Evolutionary conservation across 2,329 filamentous ascomycete genomes (phyloP), one percentile per base, ranked within the genome.

Genomic region (Rutstroemia sp.): DNA sequence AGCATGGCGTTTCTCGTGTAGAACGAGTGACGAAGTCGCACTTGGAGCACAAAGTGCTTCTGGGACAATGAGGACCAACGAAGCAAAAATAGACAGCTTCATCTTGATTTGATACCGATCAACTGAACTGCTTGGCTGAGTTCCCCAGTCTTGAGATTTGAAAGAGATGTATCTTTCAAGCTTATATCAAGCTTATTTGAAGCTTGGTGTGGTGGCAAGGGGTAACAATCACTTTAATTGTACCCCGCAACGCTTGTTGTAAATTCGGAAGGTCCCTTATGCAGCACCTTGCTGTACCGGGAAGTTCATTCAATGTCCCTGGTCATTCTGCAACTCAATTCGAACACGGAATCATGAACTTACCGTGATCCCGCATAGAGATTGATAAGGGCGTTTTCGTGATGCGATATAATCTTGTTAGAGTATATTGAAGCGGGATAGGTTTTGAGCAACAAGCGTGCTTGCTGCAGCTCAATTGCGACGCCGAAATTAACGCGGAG

Each of bases 1-100:
- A 21, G 30, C 16, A 21, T 58, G 42, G 27, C 63, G 59, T 37
- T 61, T 59, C 30, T 63, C 63, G 30, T 65, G 63, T 5, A 34
- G 25, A 49, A 57, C 50, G 7, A 52, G n/a, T 23, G 49, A 41
- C 21, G 44, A 54, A 44, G 37, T 6, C 25, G 30, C 14, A 34
- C 25, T 50, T 21, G 55, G 50, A 48, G 37, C 49, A 39, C 49
- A 34, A 9, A 53, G 14, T 14, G 41, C 51, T 39, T 34, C 19
- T 10, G 48, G 37, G 34, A 56, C 27, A 25, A 53, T 18, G 5
- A 44, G 37, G 5, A 18, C 34, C 30, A 49, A 19, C 16, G 42
- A 46, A 12, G 55, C 44, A 41, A 54, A 19, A 25, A 34, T 18
- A 46, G 50, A 48, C 4, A 57, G 25, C 19, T 49, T 38, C 55